phyloP scores from a whole-genome alignment of 192 early-diverging fungal genomes.

The Piromyces sp. region DNA sequence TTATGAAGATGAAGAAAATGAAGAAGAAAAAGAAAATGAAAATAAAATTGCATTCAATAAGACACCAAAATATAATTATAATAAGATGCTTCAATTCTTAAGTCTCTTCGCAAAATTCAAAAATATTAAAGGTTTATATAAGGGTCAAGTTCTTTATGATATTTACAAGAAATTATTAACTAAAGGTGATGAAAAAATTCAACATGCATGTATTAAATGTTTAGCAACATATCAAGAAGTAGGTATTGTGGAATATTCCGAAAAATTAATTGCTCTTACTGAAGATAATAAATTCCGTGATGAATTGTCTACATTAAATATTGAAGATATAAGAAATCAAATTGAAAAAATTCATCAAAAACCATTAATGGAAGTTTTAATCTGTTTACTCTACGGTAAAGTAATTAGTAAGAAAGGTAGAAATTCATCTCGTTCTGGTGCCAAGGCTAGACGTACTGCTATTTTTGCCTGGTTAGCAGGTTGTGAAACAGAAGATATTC shows the following conservation, averaged over 20 bases:
- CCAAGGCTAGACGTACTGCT: constrained; percentile 54
- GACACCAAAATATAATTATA: constrained; percentile 1
- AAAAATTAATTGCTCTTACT: constrained; percentile 55
- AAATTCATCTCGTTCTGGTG: constrained; percentile 43
- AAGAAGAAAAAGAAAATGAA: constrained; percentile 3
- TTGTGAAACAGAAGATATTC: constrained; percentile 43
- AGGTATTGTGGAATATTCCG: constrained; percentile 48
- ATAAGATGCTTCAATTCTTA: constrained; percentile 30
- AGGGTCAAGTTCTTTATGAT: constrained; percentile 30
- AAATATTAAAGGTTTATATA: constrained; percentile 34
- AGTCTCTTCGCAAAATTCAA: constrained; percentile 45
- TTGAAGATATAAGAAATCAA: constrained; percentile 26
- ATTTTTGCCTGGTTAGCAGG: constrained; percentile 68
- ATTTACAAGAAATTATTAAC: constrained; percentile 55
- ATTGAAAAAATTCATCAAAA: constrained; percentile 55
- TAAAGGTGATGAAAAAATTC: constrained; percentile 62
- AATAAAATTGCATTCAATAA: constrained; percentile 5
- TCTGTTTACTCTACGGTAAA: constrained; percentile 71
- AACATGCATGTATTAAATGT: constrained; percentile 65
- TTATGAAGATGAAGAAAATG: constrained; percentile 16
- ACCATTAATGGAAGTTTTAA: background rate
- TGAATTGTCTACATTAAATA: constrained; percentile 55
- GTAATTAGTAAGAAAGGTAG: constrained; percentile 64
- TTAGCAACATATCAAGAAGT: constrained; percentile 63
- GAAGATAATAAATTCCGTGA: constrained; percentile 87